A percentile compares a stretch with the other conserved stretches of the same genome.
phyloP scores from a whole-genome alignment of 257 asterid species.

The Salvia splendens region DNA sequence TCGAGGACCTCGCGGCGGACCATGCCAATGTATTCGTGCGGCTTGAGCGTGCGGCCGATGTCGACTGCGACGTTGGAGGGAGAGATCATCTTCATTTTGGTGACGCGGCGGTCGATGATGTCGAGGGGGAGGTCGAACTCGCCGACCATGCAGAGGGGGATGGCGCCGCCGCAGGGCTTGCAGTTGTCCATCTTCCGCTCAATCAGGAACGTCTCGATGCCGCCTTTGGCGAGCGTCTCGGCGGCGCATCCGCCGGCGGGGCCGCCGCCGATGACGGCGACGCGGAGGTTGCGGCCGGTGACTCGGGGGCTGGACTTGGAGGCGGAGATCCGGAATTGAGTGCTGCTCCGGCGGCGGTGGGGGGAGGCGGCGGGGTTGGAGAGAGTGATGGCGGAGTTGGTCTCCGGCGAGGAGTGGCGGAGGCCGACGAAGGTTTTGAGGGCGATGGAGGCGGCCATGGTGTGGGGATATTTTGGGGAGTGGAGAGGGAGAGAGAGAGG shows the following conservation, averaged over 20 bases:
- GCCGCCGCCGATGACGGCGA: slow-evolving; percentile 90
- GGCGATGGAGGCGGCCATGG: slow-evolving; percentile 76
- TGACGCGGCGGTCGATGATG: slow-evolving; percentile 81
- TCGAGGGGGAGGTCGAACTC: slow-evolving; percentile 91
- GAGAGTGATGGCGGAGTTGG: slow-evolving; percentile 32
- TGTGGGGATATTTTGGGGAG: slow-evolving; percentile 11
- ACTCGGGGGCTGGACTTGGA: slow-evolving; percentile 79
- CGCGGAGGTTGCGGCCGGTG: slow-evolving; percentile 84
- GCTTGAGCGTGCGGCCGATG: slow-evolving; percentile 78
- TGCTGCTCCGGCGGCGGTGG: slow-evolving; percentile 30
- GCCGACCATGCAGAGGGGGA: slow-evolving; percentile 94
- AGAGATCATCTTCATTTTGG: slow-evolving; percentile 94
- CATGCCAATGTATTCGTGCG: slow-evolving; percentile 95
- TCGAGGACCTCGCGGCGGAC: slow-evolving; percentile 96
- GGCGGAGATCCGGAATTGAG: slow-evolving; percentile 45
- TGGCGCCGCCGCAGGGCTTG: slow-evolving; percentile 97
- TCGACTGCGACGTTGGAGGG: slow-evolving; percentile 94
- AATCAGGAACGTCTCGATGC: slow-evolving; percentile 74
- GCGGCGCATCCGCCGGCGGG: slow-evolving; percentile 96
- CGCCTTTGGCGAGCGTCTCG: slow-evolving; percentile 82
- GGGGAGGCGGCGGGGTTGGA: slow-evolving; percentile 27
- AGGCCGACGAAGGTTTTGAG: slow-evolving; percentile 85
- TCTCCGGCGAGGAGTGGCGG: slow-evolving; percentile 69
- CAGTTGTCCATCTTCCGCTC: slow-evolving; percentile 90
- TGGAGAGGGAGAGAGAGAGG: slow-evolving; percentile 19